Evolutionary conservation across 179 eudicot genomes (phyloP), one percentile per base, ranked within the genome.

Genomic region (Beta corolliflora): DNA sequence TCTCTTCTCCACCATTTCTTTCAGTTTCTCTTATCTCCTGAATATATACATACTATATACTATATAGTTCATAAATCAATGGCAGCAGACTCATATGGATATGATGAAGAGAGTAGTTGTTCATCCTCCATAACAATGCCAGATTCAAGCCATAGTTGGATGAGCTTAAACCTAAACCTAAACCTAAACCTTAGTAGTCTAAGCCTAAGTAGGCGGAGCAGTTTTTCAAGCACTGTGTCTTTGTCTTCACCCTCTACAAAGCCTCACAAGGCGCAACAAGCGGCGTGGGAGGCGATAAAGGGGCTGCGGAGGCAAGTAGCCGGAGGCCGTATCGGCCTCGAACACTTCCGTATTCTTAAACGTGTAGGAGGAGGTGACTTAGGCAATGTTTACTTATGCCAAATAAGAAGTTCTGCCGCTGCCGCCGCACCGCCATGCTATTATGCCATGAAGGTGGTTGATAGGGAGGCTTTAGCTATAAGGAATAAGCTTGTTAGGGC

Each of bases 391-490:
- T 93, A 93, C 76, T 78, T 93, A 0, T 93, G 97, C 36, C 94
- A 92, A 81, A 89, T 93, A 14, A 76, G 95, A 31, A 91, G 85
- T 86, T 86, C 89, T 16, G 89, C 86, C 18, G 86, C 53, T 10
- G 53, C 82, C 52, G 89, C 86, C n/a, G 82, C 89, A 19, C 74
- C 88, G 7, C 83, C 82, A 11, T 88, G 94, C 50, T 86, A 79
- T 13, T 93, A 93, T 66, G 95, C 97, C 0, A 93, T 93, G 97
- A 93, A 93, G 78, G 97, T 93, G 72, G 97, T 93, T 61, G 97
- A 93, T 63, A 91, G 93, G 45, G 97, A 92, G 74, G 96, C 96
- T 0, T 73, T 93, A 0, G 96, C 94, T 0, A 84, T 87, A 44
- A 87, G 93, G 76, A 93, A 93, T 75, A 93, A 93, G 79, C 60